Percentiles rank a stretch among this genome's conserved stretches.
phyloP scores from a whole-genome alignment of 2,329 filamentous ascomycete species.

The Fusarium duplospermum region DNA sequence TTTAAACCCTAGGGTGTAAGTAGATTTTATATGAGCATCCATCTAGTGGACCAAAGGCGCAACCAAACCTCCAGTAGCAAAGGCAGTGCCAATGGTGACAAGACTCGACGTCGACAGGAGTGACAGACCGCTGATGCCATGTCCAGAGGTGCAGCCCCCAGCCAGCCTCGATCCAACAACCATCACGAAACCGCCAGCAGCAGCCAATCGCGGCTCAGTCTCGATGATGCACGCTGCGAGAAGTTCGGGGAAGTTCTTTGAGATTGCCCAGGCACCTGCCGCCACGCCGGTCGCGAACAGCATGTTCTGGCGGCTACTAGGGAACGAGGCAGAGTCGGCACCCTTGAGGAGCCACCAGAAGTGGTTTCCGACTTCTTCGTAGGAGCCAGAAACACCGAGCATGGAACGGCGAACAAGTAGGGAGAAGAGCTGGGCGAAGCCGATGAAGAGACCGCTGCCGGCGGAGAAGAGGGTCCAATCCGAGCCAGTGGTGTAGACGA shows the following conservation, averaged over 20 bases:
- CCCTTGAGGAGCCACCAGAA: constrained; percentile 58
- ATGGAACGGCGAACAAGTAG: constrained; percentile 64
- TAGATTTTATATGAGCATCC: background rate
- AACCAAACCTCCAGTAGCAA: constrained; percentile 60
- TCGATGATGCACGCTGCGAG: constrained; percentile 41
- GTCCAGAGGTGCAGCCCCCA: constrained; percentile 75
- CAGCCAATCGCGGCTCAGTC: constrained; percentile 54
- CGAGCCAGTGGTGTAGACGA: constrained; percentile 42
- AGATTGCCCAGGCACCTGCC: constrained; percentile 57
- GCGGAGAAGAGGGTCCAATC: constrained; percentile 55
- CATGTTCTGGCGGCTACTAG: constrained; percentile 56
- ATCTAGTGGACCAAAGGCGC: constrained; percentile 44
- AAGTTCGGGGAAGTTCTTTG: constrained; percentile 48
- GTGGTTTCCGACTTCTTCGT: constrained; percentile 69
- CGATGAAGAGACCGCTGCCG: constrained; percentile 69
- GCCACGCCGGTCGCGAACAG: constrained; percentile 65
- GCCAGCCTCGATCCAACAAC: constrained; percentile 70
- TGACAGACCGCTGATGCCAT: constrained; percentile 76
- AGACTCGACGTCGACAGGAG: constrained; percentile 71
- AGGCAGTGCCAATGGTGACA: constrained; percentile 69
- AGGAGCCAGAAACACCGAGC: constrained; percentile 71
- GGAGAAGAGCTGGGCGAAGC: constrained; percentile 67
- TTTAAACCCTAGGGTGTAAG: background rate
- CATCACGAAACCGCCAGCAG: constrained; percentile 67
- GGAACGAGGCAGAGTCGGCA: constrained; percentile 38